Evolutionary conservation across 345 rosid genomes (phyloP).

Genomic region (Camelina neglecta): DNA sequence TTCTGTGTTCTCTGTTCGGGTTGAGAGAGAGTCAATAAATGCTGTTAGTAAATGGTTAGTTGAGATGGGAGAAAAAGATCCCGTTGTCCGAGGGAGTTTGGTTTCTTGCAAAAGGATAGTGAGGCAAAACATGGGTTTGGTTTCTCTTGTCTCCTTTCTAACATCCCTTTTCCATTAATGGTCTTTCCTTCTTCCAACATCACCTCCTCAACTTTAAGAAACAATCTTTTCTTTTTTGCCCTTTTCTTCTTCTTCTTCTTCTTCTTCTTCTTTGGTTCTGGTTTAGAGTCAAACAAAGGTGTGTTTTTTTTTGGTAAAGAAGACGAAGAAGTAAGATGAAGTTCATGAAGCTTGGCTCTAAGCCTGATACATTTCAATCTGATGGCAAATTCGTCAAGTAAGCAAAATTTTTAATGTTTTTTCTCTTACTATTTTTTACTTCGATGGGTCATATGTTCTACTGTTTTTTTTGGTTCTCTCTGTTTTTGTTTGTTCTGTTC

Average conservation of each 20-base stretch:
- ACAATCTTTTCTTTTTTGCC: neutral
- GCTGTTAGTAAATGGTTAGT: conserved; percentile 34
- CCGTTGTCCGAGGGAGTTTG: conserved; percentile 48
- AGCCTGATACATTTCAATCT: conserved; percentile 85
- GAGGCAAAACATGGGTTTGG: conserved; percentile 49
- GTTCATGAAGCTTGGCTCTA: conserved; percentile 95
- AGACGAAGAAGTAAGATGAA: conserved; percentile 57
- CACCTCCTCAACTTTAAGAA: neutral
- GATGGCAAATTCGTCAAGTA: conserved; percentile 76
- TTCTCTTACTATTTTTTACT: conserved; percentile 8
- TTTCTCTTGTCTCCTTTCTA: conserved; percentile 47
- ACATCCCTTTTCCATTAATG: conserved; percentile 48
- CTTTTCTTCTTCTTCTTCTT: neutral
- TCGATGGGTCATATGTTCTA: conserved; percentile 31
- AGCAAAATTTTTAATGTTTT: conserved; percentile 25
- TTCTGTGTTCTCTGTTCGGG: conserved; percentile 6
- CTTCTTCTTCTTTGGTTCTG: conserved; percentile 8
- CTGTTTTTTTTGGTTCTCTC: conserved; percentile 30
- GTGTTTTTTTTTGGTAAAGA: conserved; percentile 33
- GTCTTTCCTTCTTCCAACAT: conserved; percentile 45
- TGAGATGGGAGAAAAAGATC: conserved; percentile 41
- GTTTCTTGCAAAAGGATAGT: conserved; percentile 42
- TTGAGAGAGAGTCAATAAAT: conserved; percentile 41
- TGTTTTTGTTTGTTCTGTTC: conserved; percentile 17
- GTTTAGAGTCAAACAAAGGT: conserved; percentile 17